These are phyloP conservation scores for Tolypocladium capitatum DNA, from an alignment of 2,329 filamentous ascomycete species.

Conservation along the genomic window DNA sequence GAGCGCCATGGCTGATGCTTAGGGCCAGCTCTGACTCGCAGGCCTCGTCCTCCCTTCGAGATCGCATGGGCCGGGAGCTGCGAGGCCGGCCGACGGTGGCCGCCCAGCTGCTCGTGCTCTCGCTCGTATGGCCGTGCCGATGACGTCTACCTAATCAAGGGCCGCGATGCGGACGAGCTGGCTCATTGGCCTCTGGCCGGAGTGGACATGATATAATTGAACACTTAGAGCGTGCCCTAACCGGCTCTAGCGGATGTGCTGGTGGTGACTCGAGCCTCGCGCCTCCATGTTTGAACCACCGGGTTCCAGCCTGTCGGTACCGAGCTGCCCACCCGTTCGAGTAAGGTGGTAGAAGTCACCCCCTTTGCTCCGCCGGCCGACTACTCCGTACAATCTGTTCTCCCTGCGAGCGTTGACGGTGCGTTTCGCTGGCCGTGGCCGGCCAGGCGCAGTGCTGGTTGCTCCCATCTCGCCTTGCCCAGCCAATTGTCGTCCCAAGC, in stretches of 20 bases:
- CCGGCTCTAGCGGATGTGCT: background rate
- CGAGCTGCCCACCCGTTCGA: background rate
- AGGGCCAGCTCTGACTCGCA: background rate
- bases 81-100: too few species aligned
- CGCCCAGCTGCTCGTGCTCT: background rate
- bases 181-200: background rate
- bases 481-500: too few species aligned
- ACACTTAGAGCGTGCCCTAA: background rate
- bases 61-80: background rate
- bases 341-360: background rate
- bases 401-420: background rate
- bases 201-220: background rate
- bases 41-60: background rate
- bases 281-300: background rate
- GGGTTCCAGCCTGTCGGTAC: background rate
- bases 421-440: background rate
- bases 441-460: too few species aligned
- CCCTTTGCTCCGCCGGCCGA: background rate
- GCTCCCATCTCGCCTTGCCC: too few species aligned
- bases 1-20: background rate
- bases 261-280: background rate
- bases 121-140: background rate
- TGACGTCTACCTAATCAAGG: background rate
- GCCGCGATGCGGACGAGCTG: background rate
- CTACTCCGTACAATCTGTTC: background rate